These are phyloP conservation scores for Multifurca ochricompacta DNA, from an alignment of 768 basidiomycete species.

Conservation along the genomic window DNA sequence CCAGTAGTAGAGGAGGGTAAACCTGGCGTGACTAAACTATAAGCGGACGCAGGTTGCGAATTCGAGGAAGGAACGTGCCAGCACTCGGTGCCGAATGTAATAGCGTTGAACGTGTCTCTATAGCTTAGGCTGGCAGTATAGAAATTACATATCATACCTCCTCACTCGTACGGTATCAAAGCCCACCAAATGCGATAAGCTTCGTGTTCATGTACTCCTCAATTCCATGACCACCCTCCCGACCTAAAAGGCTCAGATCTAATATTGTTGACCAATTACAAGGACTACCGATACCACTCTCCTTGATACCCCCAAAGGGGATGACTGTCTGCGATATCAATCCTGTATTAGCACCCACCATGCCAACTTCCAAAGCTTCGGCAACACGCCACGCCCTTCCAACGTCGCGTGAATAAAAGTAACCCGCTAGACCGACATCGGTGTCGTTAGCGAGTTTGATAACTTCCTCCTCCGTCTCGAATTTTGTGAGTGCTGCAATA, in stretches of 20 bases:
- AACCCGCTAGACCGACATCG: constrained; percentile 84
- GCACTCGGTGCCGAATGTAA: background rate
- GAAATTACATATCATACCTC: background rate
- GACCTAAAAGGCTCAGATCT: constrained; percentile 34
- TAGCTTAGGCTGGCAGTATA: too few species aligned
- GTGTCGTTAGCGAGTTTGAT: constrained; percentile 76
- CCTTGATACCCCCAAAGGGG: constrained; percentile 89
- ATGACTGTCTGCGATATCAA: constrained; percentile 69
- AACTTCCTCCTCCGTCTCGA: constrained; percentile 92
- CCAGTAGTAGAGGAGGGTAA: constrained; percentile 62
- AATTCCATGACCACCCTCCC: constrained; percentile 87
- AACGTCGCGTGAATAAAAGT: constrained; percentile 85
- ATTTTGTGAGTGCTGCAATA: constrained; percentile 77
- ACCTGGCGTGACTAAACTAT: constrained; percentile 35
- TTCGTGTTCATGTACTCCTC: constrained; percentile 83
- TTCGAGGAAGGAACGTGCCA: background rate
- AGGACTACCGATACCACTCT: constrained; percentile 62
- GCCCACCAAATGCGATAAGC: constrained; percentile 71
- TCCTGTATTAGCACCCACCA: constrained; percentile 81
- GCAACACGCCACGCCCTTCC: constrained; percentile 91
- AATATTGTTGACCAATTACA: constrained; percentile 11
- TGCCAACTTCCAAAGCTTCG: constrained; percentile 90
- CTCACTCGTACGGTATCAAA: constrained; percentile 30
- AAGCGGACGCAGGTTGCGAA: background rate
- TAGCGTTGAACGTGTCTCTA: too few species aligned